Conservation (phyloP, 805 yeast species). For the Metschnikowia vanudenii region DNA sequence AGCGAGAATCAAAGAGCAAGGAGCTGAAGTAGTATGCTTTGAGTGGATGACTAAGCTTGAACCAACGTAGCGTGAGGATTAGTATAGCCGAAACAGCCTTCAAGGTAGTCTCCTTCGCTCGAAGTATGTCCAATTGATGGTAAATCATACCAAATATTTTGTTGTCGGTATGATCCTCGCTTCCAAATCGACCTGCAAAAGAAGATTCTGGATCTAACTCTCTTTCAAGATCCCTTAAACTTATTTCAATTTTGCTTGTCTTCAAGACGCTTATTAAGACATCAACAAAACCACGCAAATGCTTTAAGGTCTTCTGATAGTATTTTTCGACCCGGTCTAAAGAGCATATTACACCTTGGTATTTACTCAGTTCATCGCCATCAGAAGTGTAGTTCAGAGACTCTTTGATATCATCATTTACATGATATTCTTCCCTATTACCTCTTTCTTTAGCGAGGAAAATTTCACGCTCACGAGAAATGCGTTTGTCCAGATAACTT, state of each 20-base stretch:
- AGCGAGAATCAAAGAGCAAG: slow-evolving; percentile 72
- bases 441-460: slow-evolving; percentile 78
- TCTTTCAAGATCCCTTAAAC: slow-evolving; percentile 34
- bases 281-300: slow-evolving; percentile 60
- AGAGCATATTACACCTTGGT: slow-evolving; percentile 36
- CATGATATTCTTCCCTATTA: slow-evolving; percentile 17
- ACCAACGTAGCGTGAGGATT: slow-evolving; percentile 65
- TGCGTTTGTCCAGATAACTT: slow-evolving; percentile 64
- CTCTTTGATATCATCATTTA: slow-evolving; percentile 25
- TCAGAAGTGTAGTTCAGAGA: slow-evolving; percentile 21
- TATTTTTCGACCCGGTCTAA: slow-evolving; percentile 58
- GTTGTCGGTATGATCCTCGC: slow-evolving; percentile 7
- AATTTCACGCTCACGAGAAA: slow-evolving; percentile 67
- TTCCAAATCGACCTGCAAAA: slow-evolving; percentile 19
- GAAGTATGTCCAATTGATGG: slow-evolving; percentile 51
- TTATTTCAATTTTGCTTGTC: slow-evolving; percentile 42
- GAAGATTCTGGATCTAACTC: slow-evolving; percentile 37
- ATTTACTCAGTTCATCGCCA: slow-evolving; percentile 13
- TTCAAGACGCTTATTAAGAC: slow-evolving; percentile 66
- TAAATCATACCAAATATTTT: slow-evolving; percentile 22
- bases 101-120: slow-evolving; percentile 61
- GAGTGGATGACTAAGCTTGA: slow-evolving; percentile 70
- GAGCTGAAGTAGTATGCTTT: slow-evolving; percentile 75
- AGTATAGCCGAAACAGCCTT: slow-evolving; percentile 59
- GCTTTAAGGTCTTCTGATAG: slow-evolving; percentile 52